Conservation (phyloP, 805 yeast genomes). For the Yarrowia divulgata region DNA sequence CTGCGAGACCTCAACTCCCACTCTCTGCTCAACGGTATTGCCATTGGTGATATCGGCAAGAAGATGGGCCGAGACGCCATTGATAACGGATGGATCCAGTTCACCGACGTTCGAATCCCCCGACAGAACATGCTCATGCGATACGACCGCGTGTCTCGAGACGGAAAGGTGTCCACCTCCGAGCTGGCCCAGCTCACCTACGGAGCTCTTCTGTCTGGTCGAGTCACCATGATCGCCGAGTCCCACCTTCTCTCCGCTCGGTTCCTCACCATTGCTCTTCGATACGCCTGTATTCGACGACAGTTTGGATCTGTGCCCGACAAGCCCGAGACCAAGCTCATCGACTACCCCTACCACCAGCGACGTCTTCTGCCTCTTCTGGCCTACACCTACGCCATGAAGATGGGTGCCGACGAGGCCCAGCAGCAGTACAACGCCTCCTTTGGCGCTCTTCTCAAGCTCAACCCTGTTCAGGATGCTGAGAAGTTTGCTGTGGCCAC, state of each 20-base stretch:
- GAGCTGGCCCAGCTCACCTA: conserved; percentile 89
- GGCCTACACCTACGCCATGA: conserved; percentile 78
- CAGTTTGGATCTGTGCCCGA: conserved; percentile 68
- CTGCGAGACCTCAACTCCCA: conserved; percentile 73
- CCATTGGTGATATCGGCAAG: conserved; percentile 90
- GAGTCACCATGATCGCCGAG: conserved; percentile 89
- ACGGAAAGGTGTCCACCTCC: conserved; percentile 75
- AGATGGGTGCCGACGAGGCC: conserved; percentile 72
- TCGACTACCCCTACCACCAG: conserved; percentile 90
- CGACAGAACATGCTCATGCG: conserved; percentile 81
- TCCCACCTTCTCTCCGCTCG: conserved; percentile 82
- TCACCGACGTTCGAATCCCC: conserved; percentile 82
- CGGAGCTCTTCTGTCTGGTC: conserved; percentile 85
- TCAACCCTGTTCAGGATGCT: conserved; percentile 55
- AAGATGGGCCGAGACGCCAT: conserved; percentile 97
- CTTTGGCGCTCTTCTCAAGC: conserved; percentile 55
- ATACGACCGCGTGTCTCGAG: conserved; percentile 72
- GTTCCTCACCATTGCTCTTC: conserved; percentile 79
- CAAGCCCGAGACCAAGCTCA: conserved; percentile 70
- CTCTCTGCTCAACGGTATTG: conserved; percentile 76
- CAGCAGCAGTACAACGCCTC: conserved; percentile 56
- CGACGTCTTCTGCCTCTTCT: conserved; percentile 82
- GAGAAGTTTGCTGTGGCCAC: conserved; percentile 59
- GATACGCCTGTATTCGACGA: conserved; percentile 89
- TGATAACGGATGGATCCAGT: conserved; percentile 97